Evolutionary conservation across 2,329 filamentous ascomycete genomes (phyloP), one percentile per base, ranked within the genome.

Genomic region (Pseudohalonectria lignicola): DNA sequence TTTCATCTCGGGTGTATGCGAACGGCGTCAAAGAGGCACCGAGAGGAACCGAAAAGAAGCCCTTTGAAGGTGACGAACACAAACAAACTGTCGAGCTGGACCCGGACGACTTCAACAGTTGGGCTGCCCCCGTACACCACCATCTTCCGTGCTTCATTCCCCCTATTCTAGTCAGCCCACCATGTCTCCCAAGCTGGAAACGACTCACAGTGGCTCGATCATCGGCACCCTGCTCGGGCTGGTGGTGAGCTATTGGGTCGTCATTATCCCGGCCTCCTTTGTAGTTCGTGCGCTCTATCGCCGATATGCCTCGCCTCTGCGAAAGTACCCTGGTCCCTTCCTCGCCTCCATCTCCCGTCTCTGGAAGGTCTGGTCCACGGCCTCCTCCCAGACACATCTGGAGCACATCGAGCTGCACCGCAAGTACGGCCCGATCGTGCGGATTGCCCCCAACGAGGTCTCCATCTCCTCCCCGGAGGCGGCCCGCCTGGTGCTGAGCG

Each of bases 381-480:
- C 54, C 1, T 52, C 53, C 0, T 58, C 60, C n/a, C 53, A 47
- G 31, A 65, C 63, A 3, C 60, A 68, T 35, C 52, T 57, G 29
- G 52, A 66, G 5, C 61, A 67, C 46, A 56, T 67, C 36, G 59
- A 51, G 2, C 53, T 71, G 4, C 66, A 70, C 50, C 47, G 49
- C 17, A 59, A 56, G 44, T 67, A 69, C 45, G 66, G 66, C 1
- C 63, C 63, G 12, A 48, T 71, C 5, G 64, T 71, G 37, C 62
- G 67, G n/a, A 64, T 69, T 31, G 62, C 60, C 1, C 67, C 67
- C 5, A 54, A 66, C 45, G 66, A 71, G 49, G 56, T 71, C 4
- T 67, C 66, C 0, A 49, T 71, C 21, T 50, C 63, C 0, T 66
- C 63, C 3, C 66, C 66, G 3, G 56, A 63, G 39, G 62, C 64